Evolutionary conservation across 768 basidiomycete genomes (phyloP).

Genomic region (Clitopilus hobsonii): DNA sequence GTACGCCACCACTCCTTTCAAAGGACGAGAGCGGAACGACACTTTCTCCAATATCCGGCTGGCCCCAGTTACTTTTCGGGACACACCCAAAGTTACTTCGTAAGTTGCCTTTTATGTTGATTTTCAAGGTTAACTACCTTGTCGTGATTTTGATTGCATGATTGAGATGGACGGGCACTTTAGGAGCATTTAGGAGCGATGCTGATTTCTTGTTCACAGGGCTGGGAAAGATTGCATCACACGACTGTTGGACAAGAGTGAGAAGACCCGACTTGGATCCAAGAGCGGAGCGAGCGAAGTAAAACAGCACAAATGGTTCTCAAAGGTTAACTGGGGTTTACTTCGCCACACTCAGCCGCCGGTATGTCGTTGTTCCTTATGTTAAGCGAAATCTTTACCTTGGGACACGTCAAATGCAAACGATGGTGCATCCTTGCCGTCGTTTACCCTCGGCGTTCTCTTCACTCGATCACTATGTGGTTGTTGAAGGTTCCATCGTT

Average conservation of each 20-base stretch:
- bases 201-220: constrained; percentile 35
- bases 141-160: neutral
- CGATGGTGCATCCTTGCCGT: constrained; percentile 1
- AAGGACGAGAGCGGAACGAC: constrained; percentile 89
- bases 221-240: constrained; percentile 84
- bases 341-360: constrained; percentile 90
- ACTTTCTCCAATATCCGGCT: constrained; percentile 96
- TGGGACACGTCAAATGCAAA: neutral
- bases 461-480: neutral
- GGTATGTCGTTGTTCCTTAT: constrained; percentile 43
- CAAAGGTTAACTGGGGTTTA: constrained; percentile 94
- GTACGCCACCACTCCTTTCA: constrained; percentile 99
- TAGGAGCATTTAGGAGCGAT: neutral
- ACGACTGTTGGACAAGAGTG: constrained; percentile 89
- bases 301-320: constrained; percentile 98
- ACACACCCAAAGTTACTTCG: constrained; percentile 74
- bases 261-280: constrained; percentile 83
- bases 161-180: neutral
- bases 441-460: neutral
- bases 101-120: constrained; percentile 31
- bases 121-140: constrained; percentile 17
- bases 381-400: constrained; percentile 5
- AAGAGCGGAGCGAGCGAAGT: constrained; percentile 96
- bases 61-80: constrained; percentile 82
- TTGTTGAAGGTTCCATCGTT: neutral